phyloP scores from a whole-genome alignment of 306 rosid genomes.

The Chamaecrista fasciculata region DNA sequence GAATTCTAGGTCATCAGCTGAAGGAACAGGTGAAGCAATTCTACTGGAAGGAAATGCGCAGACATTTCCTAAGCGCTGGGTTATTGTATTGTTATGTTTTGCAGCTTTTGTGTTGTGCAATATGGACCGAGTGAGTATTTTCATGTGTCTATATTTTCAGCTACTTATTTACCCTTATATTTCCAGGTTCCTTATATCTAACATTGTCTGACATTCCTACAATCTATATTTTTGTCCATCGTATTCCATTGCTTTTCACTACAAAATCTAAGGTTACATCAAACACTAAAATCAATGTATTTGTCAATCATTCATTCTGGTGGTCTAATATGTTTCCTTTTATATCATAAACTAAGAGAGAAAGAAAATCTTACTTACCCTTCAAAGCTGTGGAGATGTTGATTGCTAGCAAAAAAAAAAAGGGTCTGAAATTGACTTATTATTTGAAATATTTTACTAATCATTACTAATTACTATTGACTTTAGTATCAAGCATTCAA shows the following conservation, averaged over 20 bases:
- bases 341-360: background rate
- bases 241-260: background rate
- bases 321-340: slow-evolving; percentile 12
- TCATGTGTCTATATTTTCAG: slow-evolving; percentile 19
- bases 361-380: background rate
- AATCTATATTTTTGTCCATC: background rate
- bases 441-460: background rate
- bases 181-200: slow-evolving; percentile 1
- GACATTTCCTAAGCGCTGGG: slow-evolving; percentile 89
- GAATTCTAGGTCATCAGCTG: slow-evolving; percentile 53
- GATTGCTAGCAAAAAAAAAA: background rate
- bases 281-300: background rate
- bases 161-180: background rate
- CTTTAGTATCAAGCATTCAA: background rate
- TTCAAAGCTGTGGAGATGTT: background rate
- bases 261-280: background rate
- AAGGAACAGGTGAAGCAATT: slow-evolving; percentile 69
- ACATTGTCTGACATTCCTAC: background rate
- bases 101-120: slow-evolving; percentile 83
- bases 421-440: background rate
- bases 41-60: slow-evolving; percentile 47
- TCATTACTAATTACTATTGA: background rate
- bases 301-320: background rate
- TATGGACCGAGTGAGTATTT: slow-evolving; percentile 93
- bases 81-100: slow-evolving; percentile 87